A percentile compares a stretch with the other conserved stretches of the same genome.
Conservation (phyloP, 1,139 yeast species). For the Debaryomyces singareniensis region DNA sequence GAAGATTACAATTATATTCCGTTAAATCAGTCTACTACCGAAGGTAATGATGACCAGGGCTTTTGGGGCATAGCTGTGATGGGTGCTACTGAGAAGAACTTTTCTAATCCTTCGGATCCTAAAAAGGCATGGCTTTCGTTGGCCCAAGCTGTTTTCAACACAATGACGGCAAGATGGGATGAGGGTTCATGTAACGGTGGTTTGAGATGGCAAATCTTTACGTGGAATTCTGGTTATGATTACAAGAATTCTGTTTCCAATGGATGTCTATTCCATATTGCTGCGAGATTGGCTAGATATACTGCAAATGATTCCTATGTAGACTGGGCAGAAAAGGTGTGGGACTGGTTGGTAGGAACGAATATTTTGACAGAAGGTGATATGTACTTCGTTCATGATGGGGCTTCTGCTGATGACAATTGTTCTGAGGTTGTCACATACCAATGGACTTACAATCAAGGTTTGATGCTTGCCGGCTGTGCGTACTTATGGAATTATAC, state of each 20-base stretch:
- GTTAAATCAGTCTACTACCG: conserved; percentile 64
- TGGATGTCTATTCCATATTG: conserved; percentile 84
- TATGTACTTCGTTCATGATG: conserved; percentile 62
- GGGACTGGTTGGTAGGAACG: conserved; percentile 73
- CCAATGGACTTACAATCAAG: conserved; percentile 90
- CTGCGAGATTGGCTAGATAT: conserved; percentile 80
- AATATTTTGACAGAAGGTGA: conserved; percentile 45
- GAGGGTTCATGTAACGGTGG: conserved; percentile 72
- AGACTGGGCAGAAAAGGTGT: conserved; percentile 74
- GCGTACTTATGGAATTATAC: conserved; percentile 80
- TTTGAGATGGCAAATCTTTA: conserved; percentile 91
- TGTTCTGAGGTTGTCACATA: conserved; percentile 54
- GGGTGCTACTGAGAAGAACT: conserved; percentile 79
- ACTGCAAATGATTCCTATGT: conserved; percentile 68
- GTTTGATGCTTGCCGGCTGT: conserved; percentile 70
- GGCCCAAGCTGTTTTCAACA: conserved; percentile 79
- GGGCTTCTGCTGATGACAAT: conserved; percentile 58
- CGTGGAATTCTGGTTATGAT: conserved; percentile 91
- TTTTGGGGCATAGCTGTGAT: conserved; percentile 85
- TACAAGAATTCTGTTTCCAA: conserved; percentile 88
- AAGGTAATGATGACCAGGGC: conserved; percentile 92
- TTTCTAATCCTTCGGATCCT: conserved; percentile 47
- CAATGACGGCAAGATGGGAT: conserved; percentile 91
- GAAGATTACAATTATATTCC: conserved; percentile 66
- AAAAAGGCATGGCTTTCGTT: conserved; percentile 56